Percentiles rank a stretch among this genome's conserved stretches.
Conservation (phyloP, 176 grass and related monocot genomes). For the Bolboschoenus planiculmis region DNA sequence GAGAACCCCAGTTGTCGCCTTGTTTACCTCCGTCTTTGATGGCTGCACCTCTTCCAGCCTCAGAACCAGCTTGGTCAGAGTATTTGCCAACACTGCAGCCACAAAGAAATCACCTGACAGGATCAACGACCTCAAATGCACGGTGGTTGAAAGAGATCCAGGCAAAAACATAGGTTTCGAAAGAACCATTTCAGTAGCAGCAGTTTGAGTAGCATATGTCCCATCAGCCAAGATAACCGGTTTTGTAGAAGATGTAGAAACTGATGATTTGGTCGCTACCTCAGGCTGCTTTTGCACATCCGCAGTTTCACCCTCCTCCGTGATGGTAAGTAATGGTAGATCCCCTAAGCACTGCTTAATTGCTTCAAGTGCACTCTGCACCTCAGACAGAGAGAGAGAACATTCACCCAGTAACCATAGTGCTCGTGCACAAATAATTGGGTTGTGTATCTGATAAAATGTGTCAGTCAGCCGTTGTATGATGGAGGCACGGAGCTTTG, state of each 20-base stretch:
- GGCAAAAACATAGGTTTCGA: neutral
- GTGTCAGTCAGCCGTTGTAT: constrained; percentile 24
- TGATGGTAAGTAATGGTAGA: constrained; percentile 42
- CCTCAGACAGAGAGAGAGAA: constrained; percentile 41
- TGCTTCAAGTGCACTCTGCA: constrained; percentile 40
- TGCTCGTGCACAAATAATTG: neutral
- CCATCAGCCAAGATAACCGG: constrained; percentile 28
- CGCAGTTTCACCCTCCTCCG: constrained; percentile 46
- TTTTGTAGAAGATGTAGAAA: constrained; percentile 34
- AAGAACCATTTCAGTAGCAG: constrained; percentile 18
- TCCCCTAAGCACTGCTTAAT: constrained; percentile 58
- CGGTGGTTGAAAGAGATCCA: constrained; percentile 16
- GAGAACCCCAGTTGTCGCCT: constrained; percentile 35
- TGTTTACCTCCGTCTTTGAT: constrained; percentile 48
- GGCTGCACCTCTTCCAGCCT: constrained; percentile 62
- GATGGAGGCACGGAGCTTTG: constrained; percentile 21
- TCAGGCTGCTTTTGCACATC: constrained; percentile 29
- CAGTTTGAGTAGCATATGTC: constrained; percentile 30
- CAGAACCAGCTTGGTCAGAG: constrained; percentile 54
- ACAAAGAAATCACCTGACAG: constrained; percentile 65
- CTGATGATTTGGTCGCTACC: constrained; percentile 23
- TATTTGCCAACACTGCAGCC: constrained; percentile 33
- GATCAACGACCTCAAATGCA: constrained; percentile 56
- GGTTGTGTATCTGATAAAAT: constrained; percentile 22
- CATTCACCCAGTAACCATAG: constrained; percentile 26